Evolutionary conservation across 345 rosid genomes (phyloP).

Genomic region (Leavenworthia alabamica): DNA sequence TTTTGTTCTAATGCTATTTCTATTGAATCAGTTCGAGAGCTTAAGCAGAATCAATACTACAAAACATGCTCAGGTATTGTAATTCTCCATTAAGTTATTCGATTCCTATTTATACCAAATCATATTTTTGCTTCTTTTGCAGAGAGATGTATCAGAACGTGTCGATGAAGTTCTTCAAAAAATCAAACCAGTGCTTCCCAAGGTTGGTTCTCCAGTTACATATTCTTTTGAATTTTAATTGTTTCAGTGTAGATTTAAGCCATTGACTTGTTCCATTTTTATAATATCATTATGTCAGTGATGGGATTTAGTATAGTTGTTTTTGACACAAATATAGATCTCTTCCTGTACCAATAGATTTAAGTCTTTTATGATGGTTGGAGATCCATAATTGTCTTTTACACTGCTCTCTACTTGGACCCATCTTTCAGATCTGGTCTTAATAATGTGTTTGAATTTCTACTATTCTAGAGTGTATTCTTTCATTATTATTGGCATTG

Average conservation of each 20-base stretch:
- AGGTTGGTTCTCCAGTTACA: constrained; percentile 41
- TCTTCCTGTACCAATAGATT: too few relatives aligned
- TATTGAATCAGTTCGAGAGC: constrained; percentile 37
- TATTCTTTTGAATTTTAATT: constrained; percentile 12
- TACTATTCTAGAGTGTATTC: not conserved
- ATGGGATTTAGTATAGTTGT: not conserved
- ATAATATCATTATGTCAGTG: not conserved
- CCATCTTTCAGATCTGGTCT: constrained; percentile 26
- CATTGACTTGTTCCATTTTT: not conserved
- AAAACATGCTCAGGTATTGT: constrained; percentile 20
- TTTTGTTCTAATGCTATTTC: not conserved
- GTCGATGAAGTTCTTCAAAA: constrained; percentile 41
- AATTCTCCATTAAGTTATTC: not conserved
- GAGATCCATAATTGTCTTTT: too few relatives aligned
- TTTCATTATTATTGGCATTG: not conserved
- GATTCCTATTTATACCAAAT: not conserved
- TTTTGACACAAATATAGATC: not conserved
- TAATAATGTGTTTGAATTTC: not conserved
- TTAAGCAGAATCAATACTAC: constrained; percentile 30
- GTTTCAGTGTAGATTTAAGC: constrained; percentile 10
- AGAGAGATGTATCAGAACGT: constrained; percentile 46
- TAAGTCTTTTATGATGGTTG: too few relatives aligned
- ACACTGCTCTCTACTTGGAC: too few relatives aligned
- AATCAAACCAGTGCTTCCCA: constrained; percentile 45
- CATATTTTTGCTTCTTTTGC: constrained; percentile 8